Evolutionary conservation across 192 early-diverging fungal species (phyloP).

Genomic region (Cladochytrium replicatum): DNA sequence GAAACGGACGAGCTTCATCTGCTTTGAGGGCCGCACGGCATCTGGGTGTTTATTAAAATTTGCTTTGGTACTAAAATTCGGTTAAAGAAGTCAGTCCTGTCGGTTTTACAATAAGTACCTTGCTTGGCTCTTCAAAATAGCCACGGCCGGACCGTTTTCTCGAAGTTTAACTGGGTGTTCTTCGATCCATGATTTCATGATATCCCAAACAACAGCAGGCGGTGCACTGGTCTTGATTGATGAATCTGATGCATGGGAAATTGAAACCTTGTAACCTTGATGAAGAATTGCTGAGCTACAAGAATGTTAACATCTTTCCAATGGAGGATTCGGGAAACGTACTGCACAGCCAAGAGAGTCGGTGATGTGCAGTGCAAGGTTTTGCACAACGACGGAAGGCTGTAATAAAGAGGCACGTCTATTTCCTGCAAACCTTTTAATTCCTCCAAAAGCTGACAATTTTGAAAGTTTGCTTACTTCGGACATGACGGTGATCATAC

Average conservation of each 20-base stretch:
- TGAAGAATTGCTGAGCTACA: slow-evolving; percentile 88
- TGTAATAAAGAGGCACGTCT: slow-evolving; percentile 77
- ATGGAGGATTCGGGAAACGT: too few species aligned
- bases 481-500: slow-evolving; percentile 85
- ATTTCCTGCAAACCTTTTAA: slow-evolving; percentile 27
- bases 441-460: slow-evolving; percentile 3
- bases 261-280: slow-evolving; percentile 77
- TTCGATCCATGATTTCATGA: slow-evolving; percentile 70
- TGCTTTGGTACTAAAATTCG: slow-evolving; percentile 35
- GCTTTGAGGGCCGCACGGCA: slow-evolving; percentile 63
- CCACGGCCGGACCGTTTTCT: slow-evolving; percentile 54
- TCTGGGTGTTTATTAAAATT: slow-evolving; percentile 68
- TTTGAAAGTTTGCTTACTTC: slow-evolving; percentile 48
- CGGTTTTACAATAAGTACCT: slow-evolving; percentile 10
- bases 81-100: not conserved
- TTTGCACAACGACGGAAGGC: slow-evolving; percentile 52
- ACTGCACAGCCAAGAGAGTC: too few species aligned
- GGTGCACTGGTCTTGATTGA: slow-evolving; percentile 94
- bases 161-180: slow-evolving; percentile 55
- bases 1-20: slow-evolving; percentile 78
- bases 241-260: slow-evolving; percentile 65
- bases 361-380: slow-evolving; percentile 67
- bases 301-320: slow-evolving; percentile 45
- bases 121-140: slow-evolving; percentile 43
- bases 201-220: slow-evolving; percentile 77